Evolutionary conservation across 768 basidiomycete genomes (phyloP).

Genomic region (Boletus sp.): DNA sequence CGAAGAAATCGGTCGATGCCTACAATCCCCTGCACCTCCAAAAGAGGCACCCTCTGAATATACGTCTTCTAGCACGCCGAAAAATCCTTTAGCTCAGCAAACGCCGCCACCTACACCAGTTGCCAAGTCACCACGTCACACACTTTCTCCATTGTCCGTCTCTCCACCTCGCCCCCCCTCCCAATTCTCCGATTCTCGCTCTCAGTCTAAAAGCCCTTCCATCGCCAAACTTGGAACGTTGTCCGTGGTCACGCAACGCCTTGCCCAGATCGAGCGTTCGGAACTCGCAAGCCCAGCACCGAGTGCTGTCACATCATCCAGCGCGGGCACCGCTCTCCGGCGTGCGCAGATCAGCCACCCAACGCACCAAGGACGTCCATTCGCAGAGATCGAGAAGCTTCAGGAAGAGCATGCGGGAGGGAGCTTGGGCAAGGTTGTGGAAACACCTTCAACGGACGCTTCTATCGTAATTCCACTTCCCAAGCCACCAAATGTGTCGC

Average conservation of each 20-base stretch:
- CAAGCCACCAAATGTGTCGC: slow-evolving; percentile 4
- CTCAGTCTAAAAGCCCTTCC: slow-evolving; percentile 49
- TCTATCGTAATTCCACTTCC: slow-evolving; percentile 27
- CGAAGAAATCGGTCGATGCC: background rate
- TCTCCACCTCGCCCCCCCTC: slow-evolving; percentile 25
- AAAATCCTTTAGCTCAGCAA: slow-evolving; percentile 1
- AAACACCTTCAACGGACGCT: slow-evolving; percentile 21
- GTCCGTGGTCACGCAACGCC: slow-evolving; percentile 64
- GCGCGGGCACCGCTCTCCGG: slow-evolving; percentile 21
- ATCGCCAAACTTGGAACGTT: slow-evolving; percentile 56
- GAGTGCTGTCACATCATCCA: slow-evolving; percentile 21
- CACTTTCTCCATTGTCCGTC: slow-evolving; percentile 18
- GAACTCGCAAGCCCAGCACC: slow-evolving; percentile 16
- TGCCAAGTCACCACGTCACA: slow-evolving; percentile 23
- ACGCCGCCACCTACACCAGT: slow-evolving; percentile 26
- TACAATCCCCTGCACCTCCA: slow-evolving; percentile 10
- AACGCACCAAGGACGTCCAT: slow-evolving; percentile 12
- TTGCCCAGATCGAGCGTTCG: slow-evolving; percentile 53
- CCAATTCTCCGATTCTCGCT: slow-evolving; percentile 23
- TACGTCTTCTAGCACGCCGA: slow-evolving; percentile 23
- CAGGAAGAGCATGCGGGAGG: slow-evolving; percentile 4
- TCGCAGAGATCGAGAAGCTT: slow-evolving; percentile 25
- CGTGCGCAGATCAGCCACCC: slow-evolving; percentile 21
- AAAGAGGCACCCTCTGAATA: slow-evolving; percentile 27
- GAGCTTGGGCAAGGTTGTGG: background rate